A percentile compares a stretch with the other conserved stretches of the same genome.
These are phyloP conservation scores for Colletotrichum sp. DNA, from an alignment of 2,329 filamentous ascomycete species.

Conservation along the genomic window DNA sequence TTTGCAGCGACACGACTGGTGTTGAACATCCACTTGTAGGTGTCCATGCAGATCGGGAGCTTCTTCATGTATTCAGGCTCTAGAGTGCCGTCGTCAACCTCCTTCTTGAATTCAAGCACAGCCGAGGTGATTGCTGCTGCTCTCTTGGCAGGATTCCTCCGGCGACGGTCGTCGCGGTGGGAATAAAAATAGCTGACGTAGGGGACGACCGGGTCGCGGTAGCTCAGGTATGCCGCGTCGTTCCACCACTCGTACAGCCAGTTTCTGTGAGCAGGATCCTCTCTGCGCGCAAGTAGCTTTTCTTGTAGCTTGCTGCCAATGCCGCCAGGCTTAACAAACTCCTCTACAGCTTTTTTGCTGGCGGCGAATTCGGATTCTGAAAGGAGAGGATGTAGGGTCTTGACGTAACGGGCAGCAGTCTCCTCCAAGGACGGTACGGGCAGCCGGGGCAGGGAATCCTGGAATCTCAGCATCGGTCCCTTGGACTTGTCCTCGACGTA, in stretches of 20 bases:
- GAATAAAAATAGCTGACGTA: constrained; percentile 99
- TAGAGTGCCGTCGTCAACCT: constrained; percentile 80
- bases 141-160: constrained; percentile 88
- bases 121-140: constrained; percentile 89
- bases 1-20: constrained; percentile 82
- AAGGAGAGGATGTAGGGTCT: constrained; percentile 77
- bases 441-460: constrained; percentile 81
- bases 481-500: constrained; percentile 82
- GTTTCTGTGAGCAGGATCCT: constrained; percentile 83
- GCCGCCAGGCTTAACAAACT: constrained; percentile 88
- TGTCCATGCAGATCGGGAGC: constrained; percentile 96
- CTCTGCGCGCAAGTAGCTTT: constrained; percentile 78
- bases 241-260: constrained; percentile 99
- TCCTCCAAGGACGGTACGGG: constrained; percentile 84
- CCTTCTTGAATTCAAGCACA: constrained; percentile 90
- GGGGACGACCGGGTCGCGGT: constrained; percentile 94
- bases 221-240: constrained; percentile 86
- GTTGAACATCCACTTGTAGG: constrained; percentile 99
- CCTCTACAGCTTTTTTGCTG: constrained; percentile 83
- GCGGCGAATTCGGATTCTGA: constrained; percentile 69
- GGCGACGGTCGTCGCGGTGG: constrained; percentile 88
- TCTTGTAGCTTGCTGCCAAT: constrained; percentile 85
- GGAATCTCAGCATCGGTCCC: constrained; percentile 81
- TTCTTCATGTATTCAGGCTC: constrained; percentile 99
- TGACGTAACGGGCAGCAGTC: constrained; percentile 80